These are phyloP conservation scores for Pelargonium australe DNA, from an alignment of 441 rosid genomes.

Conservation along the genomic window DNA sequence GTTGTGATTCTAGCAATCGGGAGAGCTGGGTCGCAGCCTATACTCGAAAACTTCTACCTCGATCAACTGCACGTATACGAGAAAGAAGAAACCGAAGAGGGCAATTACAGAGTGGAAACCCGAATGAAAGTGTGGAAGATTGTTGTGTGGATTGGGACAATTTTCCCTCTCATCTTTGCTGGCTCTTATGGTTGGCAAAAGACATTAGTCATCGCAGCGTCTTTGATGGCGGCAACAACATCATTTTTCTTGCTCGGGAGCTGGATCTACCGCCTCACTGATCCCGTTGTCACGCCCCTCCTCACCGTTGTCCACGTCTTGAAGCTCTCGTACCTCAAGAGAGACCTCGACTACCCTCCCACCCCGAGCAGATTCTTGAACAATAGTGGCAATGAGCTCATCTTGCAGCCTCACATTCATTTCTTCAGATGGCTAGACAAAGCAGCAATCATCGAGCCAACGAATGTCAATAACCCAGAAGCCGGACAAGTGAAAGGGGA, in stretches of 20 bases:
- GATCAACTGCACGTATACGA: neutral
- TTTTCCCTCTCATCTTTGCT: neutral
- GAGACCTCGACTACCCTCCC: neutral
- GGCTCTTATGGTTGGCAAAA: slow-evolving; percentile 3
- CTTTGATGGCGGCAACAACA: neutral
- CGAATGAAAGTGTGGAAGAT: slow-evolving; percentile 1
- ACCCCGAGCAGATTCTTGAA: neutral
- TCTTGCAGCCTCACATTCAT: neutral
- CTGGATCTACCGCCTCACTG: neutral
- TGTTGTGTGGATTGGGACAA: slow-evolving; percentile 1
- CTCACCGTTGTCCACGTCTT: neutral
- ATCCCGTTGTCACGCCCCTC: neutral
- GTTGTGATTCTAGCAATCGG: neutral
- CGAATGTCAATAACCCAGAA: neutral
- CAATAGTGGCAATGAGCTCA: neutral
- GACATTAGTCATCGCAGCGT: neutral
- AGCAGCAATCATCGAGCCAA: neutral
- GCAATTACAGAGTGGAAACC: neutral
- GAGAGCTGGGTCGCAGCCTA: slow-evolving; percentile 4
- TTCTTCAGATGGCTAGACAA: slow-evolving; percentile 8
- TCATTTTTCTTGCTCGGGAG: neutral
- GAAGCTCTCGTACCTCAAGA: neutral
- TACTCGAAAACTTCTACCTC: neutral
- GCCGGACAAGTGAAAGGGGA: neutral
- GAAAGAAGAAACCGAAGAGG: neutral